These are phyloP conservation scores for Agrocybe praecox DNA, from an alignment of 768 basidiomycete species.

Conservation along the genomic window DNA sequence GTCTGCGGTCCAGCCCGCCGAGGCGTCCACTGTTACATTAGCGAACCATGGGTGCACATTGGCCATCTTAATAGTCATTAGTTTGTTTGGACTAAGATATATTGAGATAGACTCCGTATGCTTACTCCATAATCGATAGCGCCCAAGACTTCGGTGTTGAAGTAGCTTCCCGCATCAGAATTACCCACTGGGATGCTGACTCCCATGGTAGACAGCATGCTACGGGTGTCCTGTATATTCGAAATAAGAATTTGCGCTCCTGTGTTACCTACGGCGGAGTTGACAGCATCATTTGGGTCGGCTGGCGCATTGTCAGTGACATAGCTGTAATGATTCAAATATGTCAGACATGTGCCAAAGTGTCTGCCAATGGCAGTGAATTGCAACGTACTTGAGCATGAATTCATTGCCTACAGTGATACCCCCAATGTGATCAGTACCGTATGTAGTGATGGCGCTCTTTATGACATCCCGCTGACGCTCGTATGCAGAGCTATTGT, in stretches of 20 bases:
- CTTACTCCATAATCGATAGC: slow-evolving; percentile 72
- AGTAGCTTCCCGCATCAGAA: slow-evolving; percentile 85
- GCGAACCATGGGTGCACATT: slow-evolving; percentile 97
- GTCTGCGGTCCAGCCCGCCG: slow-evolving; percentile 78
- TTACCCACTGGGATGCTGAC: slow-evolving; percentile 73
- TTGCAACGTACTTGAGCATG: slow-evolving; percentile 67
- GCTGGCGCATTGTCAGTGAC: slow-evolving; percentile 49
- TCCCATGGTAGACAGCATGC: slow-evolving; percentile 54
- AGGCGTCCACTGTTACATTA: slow-evolving; percentile 63
- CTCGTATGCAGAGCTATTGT: slow-evolving; percentile 67
- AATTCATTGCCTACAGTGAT: slow-evolving; percentile 93
- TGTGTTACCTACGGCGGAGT: slow-evolving; percentile 43
- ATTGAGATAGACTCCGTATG: slow-evolving; percentile 3
- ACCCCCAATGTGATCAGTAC: slow-evolving; percentile 73
- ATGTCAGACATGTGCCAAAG: neutral
- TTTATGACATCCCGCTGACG: slow-evolving; percentile 74
- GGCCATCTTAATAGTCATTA: slow-evolving; percentile 55
- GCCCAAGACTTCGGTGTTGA: slow-evolving; percentile 69
- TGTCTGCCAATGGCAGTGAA: neutral
- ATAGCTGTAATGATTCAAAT: slow-evolving; percentile 44
- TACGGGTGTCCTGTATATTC: slow-evolving; percentile 69
- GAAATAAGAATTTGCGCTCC: slow-evolving; percentile 67
- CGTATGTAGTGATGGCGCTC: slow-evolving; percentile 74
- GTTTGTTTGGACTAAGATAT: too few species aligned
- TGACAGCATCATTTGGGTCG: slow-evolving; percentile 51